These are phyloP conservation scores for Hypoxylon rickii DNA, from an alignment of 495 filamentous ascomycete genomes.

Conservation along the genomic window DNA sequence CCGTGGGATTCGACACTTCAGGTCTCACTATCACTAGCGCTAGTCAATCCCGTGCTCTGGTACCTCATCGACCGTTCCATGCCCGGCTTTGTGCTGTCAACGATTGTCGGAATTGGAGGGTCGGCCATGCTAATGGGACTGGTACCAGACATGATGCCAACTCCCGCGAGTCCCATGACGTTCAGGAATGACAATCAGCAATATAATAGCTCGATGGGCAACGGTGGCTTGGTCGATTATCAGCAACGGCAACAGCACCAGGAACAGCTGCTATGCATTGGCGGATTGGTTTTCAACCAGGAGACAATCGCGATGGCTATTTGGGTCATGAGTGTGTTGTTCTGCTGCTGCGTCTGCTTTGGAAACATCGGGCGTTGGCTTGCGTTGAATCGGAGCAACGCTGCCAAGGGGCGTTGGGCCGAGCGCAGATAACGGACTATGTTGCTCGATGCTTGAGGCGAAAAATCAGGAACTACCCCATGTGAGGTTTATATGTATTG, in stretches of 20 bases:
- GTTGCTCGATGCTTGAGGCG: too few relatives aligned
- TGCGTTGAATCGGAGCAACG: constrained; percentile 52
- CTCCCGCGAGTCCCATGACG: constrained; percentile 47
- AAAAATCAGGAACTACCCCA: too few relatives aligned
- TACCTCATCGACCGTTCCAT: constrained; percentile 91
- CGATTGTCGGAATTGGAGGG: constrained; percentile 71
- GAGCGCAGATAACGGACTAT: constrained; percentile 11
- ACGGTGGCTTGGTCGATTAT: neutral
- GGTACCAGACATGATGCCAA: constrained; percentile 76
- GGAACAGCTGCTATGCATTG: constrained; percentile 45
- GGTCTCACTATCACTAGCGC: constrained; percentile 84
- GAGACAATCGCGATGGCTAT: constrained; percentile 79
- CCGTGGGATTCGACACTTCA: constrained; percentile 95
- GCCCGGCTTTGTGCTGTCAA: constrained; percentile 77
- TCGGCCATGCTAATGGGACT: constrained; percentile 72
- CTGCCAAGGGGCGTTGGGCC: constrained; percentile 44
- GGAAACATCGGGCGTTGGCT: constrained; percentile 90
- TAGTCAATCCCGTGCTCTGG: constrained; percentile 94
- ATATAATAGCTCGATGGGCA: constrained; percentile 22
- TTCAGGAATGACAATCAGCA: constrained; percentile 27
- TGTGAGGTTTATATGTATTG: neutral
- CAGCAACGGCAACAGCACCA: constrained; percentile 16
- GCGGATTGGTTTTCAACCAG: constrained; percentile 61
- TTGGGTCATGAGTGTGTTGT: constrained; percentile 91
- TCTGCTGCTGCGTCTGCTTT: constrained; percentile 94